A percentile compares a stretch with the other conserved stretches of the same genome.
Conservation (phyloP, 345 rosid genomes). For the Noccaea caerulescens region DNA sequence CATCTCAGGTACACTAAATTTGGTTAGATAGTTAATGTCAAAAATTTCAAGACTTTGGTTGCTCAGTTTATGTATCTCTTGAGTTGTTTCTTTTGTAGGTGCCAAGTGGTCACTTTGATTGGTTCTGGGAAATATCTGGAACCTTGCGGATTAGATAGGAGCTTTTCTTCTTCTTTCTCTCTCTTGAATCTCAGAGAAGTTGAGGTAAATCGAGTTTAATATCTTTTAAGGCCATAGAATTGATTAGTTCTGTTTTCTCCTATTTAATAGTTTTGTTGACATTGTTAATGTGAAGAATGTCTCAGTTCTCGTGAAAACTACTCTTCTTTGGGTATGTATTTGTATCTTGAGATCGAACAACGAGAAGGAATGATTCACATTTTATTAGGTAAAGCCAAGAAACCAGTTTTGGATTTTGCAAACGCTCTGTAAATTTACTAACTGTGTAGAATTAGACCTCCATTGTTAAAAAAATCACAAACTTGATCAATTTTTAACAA, state of each 20-base stretch:
- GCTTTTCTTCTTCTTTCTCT: constrained; percentile 2
- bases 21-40: not conserved
- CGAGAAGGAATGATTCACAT: not conserved
- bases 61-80: not conserved
- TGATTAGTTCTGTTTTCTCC: constrained; percentile 10
- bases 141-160: constrained; percentile 17
- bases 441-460: no score
- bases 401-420: constrained; percentile 41
- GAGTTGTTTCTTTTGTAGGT: constrained; percentile 37
- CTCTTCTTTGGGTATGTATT: constrained; percentile 15
- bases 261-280: not conserved
- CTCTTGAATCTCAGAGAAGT: constrained; percentile 23
- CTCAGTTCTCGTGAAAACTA: constrained; percentile 9
- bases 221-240: constrained; percentile 14
- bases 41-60: not conserved
- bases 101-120: constrained; percentile 27
- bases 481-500: no score
- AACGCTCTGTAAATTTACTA: no score
- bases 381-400: not conserved
- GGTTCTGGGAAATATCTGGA: constrained; percentile 13
- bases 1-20: constrained; percentile 10
- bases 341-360: constrained; percentile 28
- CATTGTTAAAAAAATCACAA: no score
- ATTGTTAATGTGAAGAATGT: constrained; percentile 8
- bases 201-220: constrained; percentile 18